These are phyloP conservation scores for Melastoma malabathricum DNA, from an alignment of 345 rosid genomes.

Conservation along the genomic window DNA sequence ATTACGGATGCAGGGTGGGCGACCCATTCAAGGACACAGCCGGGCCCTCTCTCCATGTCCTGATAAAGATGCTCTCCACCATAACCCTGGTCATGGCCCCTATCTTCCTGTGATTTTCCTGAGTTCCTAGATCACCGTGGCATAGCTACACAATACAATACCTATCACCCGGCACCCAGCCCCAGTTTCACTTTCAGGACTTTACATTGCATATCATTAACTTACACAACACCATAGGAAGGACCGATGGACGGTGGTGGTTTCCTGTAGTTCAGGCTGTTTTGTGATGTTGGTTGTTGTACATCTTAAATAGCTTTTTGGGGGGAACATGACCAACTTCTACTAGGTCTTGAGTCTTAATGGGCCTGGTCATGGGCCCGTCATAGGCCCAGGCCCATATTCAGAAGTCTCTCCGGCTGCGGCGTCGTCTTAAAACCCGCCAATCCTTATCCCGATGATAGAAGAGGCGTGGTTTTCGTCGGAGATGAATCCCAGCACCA, in stretches of 20 bases:
- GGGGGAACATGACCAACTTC: neutral
- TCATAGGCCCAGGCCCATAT: no score
- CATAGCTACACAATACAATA: slow-evolving; percentile 3
- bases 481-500: slow-evolving; percentile 4
- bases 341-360: no score
- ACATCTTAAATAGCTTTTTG: neutral
- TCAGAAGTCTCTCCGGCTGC: no score
- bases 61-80: slow-evolving; percentile 63
- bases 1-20: slow-evolving; percentile 64
- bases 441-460: neutral
- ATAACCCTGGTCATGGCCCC: slow-evolving; percentile 91
- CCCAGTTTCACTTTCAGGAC: slow-evolving; percentile 7
- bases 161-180: slow-evolving; percentile 4
- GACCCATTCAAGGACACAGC: slow-evolving; percentile 91
- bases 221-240: neutral
- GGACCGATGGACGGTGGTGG: slow-evolving; percentile 2
- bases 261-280: neutral
- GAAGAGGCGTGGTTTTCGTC: neutral
- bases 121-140: no score
- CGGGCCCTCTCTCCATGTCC: slow-evolving; percentile 80
- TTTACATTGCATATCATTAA: neutral
- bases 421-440: neutral
- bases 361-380: no score
- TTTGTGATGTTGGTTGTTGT: no score
- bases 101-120: slow-evolving; percentile 39